A percentile compares a stretch with the other conserved stretches of the same genome.
Evolutionary conservation across 305 asterid species (phyloP).

Genomic region (Solanum hybrid): DNA sequence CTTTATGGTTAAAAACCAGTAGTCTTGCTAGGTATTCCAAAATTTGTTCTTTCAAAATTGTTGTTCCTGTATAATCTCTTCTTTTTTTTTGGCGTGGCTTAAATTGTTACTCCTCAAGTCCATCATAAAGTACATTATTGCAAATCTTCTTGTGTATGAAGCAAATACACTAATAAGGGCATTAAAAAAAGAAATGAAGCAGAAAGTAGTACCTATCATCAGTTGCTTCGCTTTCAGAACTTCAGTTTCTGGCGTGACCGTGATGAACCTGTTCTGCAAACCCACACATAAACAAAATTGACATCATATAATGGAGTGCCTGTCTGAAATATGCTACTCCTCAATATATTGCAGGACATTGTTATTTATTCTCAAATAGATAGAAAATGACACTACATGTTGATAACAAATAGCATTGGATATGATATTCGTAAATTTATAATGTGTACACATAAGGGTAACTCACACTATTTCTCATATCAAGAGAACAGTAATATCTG

Average conservation of each 20-base stretch:
- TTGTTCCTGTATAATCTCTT: neutral
- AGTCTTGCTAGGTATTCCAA: neutral
- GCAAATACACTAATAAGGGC: neutral
- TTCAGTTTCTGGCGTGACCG: constrained; percentile 55
- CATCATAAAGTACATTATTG: neutral
- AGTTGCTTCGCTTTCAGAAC: constrained; percentile 85
- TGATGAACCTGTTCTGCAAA: constrained; percentile 78
- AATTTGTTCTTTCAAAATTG: neutral
- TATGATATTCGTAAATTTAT: neutral
- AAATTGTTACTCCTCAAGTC: neutral
- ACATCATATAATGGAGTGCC: neutral
- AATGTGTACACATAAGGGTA: neutral
- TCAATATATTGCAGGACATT: neutral
- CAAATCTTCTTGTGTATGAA: neutral
- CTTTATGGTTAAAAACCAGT: neutral
- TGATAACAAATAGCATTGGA: neutral
- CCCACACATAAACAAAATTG: neutral
- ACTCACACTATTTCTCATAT: neutral
- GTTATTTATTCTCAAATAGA: neutral
- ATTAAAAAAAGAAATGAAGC: neutral
- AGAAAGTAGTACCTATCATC: constrained; percentile 49
- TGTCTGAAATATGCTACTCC: neutral
- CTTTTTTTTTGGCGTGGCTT: neutral
- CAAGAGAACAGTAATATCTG: neutral
- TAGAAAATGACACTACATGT: neutral